Evolutionary conservation across 306 rosid species (phyloP).

Genomic region (Vigna nakashimae): DNA sequence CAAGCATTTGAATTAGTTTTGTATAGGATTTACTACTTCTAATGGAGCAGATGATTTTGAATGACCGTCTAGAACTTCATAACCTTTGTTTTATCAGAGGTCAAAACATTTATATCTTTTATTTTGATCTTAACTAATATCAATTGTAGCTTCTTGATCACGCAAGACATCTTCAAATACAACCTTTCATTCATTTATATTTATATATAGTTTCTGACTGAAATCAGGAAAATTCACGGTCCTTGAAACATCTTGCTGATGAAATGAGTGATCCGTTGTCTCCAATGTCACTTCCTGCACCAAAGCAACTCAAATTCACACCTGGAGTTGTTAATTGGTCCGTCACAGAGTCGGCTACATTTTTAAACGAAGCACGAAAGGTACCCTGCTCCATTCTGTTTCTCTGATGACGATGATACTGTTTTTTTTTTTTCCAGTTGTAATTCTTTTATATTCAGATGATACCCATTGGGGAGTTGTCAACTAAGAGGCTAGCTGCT

Average conservation of each 20-base stretch:
- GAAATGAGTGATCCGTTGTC: constrained; percentile 73
- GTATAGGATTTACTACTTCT: not conserved
- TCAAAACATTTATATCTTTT: constrained; percentile 30
- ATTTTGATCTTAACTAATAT: constrained; percentile 25
- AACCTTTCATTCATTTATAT: constrained; percentile 10
- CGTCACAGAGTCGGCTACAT: constrained; percentile 55
- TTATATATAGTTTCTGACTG: constrained; percentile 35
- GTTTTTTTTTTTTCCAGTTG: constrained; percentile 39
- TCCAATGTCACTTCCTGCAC: constrained; percentile 75
- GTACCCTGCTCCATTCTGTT: constrained; percentile 45
- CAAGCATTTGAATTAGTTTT: constrained; percentile 29
- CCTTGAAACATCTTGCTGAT: constrained; percentile 74
- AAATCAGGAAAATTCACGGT: constrained; percentile 63
- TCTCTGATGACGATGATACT: constrained; percentile 9
- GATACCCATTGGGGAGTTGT: constrained; percentile 76
- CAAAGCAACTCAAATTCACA: constrained; percentile 85
- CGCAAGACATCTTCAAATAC: constrained; percentile 15
- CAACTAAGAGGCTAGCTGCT: constrained; percentile 72
- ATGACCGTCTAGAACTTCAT: constrained; percentile 24
- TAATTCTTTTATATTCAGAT: constrained; percentile 57
- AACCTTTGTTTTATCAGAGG: constrained; percentile 25
- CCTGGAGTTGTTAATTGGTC: constrained; percentile 80
- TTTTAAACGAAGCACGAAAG: constrained; percentile 63
- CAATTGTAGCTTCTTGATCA: constrained; percentile 25
- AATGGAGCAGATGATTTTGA: constrained; percentile 27